Percentiles rank a stretch among this genome's conserved stretches.
Conservation (phyloP, 768 basidiomycete genomes). For the Lentinula sp. region DNA sequence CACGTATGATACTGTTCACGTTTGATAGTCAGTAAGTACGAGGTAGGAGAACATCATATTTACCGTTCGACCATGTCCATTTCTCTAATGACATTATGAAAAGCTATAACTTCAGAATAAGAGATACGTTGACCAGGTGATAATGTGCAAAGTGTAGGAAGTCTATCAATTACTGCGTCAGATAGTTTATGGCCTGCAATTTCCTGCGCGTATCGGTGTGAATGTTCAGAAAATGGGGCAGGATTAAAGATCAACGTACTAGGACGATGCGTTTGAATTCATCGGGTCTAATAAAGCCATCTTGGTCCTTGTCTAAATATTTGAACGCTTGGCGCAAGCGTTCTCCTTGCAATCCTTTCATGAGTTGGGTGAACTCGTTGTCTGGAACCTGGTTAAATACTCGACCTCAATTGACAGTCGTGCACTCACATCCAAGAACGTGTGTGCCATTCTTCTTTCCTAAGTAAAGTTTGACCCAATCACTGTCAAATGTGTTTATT, state of each 20-base stretch:
- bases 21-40: constrained; percentile 7
- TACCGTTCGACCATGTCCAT: constrained; percentile 97
- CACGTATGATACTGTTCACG: constrained; percentile 67
- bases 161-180: constrained; percentile 83
- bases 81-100: constrained; percentile 94
- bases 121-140: constrained; percentile 87
- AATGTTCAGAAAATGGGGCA: not conserved
- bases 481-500: constrained; percentile 32
- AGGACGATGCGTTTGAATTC: constrained; percentile 95
- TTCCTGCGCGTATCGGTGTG: constrained; percentile 47
- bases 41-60: constrained; percentile 13
- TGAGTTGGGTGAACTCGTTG: constrained; percentile 95
- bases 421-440: constrained; percentile 81
- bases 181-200: constrained; percentile 97
- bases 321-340: constrained; percentile 94
- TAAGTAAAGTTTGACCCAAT: constrained; percentile 95
- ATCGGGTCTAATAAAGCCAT: constrained; percentile 90
- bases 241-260: constrained; percentile 38
- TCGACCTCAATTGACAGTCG: not conserved
- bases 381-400: constrained; percentile 36
- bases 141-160: constrained; percentile 89
- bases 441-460: constrained; percentile 90
- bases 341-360: constrained; percentile 98
- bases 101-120: constrained; percentile 95
- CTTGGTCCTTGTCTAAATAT: constrained; percentile 82